Conservation (phyloP, 331 rosid genomes). For the Quercus tomentella region DNA sequence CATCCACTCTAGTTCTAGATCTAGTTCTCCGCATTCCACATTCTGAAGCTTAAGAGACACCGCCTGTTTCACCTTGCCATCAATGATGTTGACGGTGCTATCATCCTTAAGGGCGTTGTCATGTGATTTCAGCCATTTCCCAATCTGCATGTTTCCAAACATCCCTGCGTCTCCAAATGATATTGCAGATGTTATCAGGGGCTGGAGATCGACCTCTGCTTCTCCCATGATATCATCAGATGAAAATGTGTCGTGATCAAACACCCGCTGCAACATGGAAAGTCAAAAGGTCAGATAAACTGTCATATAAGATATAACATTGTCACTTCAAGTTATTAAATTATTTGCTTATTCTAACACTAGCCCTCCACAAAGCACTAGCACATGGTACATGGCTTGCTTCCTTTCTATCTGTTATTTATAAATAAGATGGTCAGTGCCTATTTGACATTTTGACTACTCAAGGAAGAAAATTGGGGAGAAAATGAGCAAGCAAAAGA, state of each 20-base stretch:
- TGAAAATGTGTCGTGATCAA: constrained; percentile 76
- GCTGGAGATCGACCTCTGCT: constrained; percentile 89
- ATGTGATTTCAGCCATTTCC: constrained; percentile 88
- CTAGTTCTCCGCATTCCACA: constrained; percentile 81
- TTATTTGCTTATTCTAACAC: background rate
- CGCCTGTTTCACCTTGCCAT: constrained; percentile 70
- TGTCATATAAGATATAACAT: background rate
- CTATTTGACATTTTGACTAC: no score
- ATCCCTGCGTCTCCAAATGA: constrained; percentile 86
- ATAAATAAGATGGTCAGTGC: background rate
- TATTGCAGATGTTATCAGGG: constrained; percentile 84
- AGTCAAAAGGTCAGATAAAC: constrained; percentile 3
- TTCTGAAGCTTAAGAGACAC: constrained; percentile 78
- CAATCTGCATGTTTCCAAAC: constrained; percentile 91
- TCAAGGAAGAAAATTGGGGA: background rate
- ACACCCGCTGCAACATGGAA: constrained; percentile 63
- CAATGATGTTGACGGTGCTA: constrained; percentile 64
- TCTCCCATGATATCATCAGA: constrained; percentile 97
- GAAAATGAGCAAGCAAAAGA: background rate
- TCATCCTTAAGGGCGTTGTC: constrained; percentile 81
- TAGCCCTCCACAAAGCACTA: background rate
- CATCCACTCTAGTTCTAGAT: constrained; percentile 85
- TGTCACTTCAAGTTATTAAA: background rate
- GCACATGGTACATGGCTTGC: background rate
- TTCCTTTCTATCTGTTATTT: background rate